Evolutionary conservation across 257 asterid species (phyloP).

Genomic region (Linaria vulgaris): DNA sequence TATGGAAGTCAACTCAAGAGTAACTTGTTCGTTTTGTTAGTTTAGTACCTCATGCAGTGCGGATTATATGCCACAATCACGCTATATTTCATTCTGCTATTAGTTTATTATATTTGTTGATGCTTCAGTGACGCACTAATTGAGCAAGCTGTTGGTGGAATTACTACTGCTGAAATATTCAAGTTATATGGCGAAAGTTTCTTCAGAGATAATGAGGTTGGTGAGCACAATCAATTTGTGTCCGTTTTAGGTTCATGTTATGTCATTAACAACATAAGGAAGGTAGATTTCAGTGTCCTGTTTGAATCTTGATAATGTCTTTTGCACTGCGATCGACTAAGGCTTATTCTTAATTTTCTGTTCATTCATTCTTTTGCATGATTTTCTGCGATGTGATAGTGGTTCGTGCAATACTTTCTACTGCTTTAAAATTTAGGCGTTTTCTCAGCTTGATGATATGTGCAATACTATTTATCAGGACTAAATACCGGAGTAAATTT

Average conservation of each 20-base stretch:
- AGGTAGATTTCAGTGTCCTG: neutral
- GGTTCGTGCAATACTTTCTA: neutral
- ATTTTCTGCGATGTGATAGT: neutral
- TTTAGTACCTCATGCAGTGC: neutral
- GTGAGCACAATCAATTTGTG: constrained; percentile 21
- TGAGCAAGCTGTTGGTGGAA: constrained; percentile 70
- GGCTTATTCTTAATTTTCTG: neutral
- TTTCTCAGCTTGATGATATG: no score
- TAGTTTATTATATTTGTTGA: constrained; percentile 21
- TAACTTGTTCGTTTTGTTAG: neutral
- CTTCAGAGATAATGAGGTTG: constrained; percentile 82
- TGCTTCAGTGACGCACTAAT: constrained; percentile 63
- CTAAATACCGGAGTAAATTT: no score
- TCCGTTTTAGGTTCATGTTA: neutral
- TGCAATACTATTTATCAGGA: no score
- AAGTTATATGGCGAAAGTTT: constrained; percentile 64
- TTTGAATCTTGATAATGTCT: neutral
- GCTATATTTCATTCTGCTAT: neutral
- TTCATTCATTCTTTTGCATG: neutral
- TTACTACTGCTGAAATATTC: constrained; percentile 72
- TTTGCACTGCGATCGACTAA: neutral
- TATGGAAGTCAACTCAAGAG: neutral
- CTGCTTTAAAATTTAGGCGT: neutral
- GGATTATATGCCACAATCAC: neutral
- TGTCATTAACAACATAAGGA: neutral